phyloP scores from a whole-genome alignment of 306 rosid genomes.

The Gastrolobium bilobum region DNA sequence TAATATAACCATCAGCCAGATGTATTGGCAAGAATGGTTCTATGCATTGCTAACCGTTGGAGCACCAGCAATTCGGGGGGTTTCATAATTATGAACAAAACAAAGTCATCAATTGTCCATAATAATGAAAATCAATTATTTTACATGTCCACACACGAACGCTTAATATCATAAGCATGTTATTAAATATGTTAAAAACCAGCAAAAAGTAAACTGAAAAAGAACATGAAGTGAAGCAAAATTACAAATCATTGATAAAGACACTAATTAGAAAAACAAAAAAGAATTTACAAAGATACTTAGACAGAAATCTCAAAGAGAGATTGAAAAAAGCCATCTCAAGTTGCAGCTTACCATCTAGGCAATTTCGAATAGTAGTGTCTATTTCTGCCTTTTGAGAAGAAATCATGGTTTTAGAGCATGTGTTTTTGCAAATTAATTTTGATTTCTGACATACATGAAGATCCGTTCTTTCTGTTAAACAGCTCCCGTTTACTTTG shows the following conservation, averaged over 20 bases:
- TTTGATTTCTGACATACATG: constrained; percentile 78
- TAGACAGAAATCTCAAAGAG: constrained; percentile 22
- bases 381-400: constrained; percentile 66
- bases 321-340: constrained; percentile 14
- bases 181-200: constrained; percentile 7
- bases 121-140: constrained; percentile 20
- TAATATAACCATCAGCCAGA: constrained; percentile 30
- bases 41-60: constrained; percentile 3
- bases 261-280: neutral
- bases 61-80: neutral
- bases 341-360: constrained; percentile 67
- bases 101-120: constrained; percentile 4
- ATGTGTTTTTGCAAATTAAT: constrained; percentile 76
- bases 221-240: constrained; percentile 18
- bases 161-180: neutral
- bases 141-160: constrained; percentile 13
- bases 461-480: constrained; percentile 81
- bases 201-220: constrained; percentile 30
- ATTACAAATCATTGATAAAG: constrained; percentile 1
- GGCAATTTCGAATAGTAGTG: constrained; percentile 58
- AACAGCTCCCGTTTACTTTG: constrained; percentile 75
- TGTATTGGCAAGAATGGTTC: constrained; percentile 3
- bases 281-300: neutral
- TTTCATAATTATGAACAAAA: constrained; percentile 20
- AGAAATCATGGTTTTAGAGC: constrained; percentile 62